Base-by-base conservation (phyloP, 2,329 filamentous ascomycete genomes). In the Cercospora berteroae region DNA sequence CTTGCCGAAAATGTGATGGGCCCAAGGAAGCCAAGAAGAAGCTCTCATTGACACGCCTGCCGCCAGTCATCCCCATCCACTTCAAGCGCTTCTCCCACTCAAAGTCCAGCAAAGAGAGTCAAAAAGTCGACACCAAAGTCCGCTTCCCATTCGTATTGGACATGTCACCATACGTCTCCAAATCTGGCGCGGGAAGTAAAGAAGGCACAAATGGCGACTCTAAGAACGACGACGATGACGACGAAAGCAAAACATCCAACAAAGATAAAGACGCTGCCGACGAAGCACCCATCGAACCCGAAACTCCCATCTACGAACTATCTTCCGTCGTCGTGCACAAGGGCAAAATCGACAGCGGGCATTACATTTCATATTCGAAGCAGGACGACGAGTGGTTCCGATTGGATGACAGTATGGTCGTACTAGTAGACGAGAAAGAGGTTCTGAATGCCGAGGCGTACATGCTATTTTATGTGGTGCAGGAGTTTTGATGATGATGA, bases 341-440 rank as follows among this genome's bases (percentile, higher is more conserved):
- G 68, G 94, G 94, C 61, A 93, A 94, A 79, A 90, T 97, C 66
- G 93, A 97, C 74, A 93, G 92, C 1, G 94, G 94, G 16, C 93
- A 97, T 77, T 97, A 96, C 76, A 89, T 94, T 65, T 92, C 90
- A n/a, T 97, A 96, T 78, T 93, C 91, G 67, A 84, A 92, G 57
- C 90, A 94, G 67, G 91, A 89, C 4, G 90, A 92, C 64, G 77
- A 96, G 86, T 98, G 94, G 94, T 96, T 97, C 79, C 88, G 92
- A 64, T 97, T 97, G 80, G 96, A 98, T 76, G 94, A 98, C 77
- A 94, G 95, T 78, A 93, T 93, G 77, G 94, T 98, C 25, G 92
- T 94, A 69, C 77, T 94, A 65, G 94, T 92, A 2, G 88, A 88
- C 57, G 90, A 95, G 76, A 91, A 90, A 5, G 92, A 97, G 67